Base-by-base conservation (phyloP, 441 rosid species). In the Cnidoscolus chayamansa region DNA sequence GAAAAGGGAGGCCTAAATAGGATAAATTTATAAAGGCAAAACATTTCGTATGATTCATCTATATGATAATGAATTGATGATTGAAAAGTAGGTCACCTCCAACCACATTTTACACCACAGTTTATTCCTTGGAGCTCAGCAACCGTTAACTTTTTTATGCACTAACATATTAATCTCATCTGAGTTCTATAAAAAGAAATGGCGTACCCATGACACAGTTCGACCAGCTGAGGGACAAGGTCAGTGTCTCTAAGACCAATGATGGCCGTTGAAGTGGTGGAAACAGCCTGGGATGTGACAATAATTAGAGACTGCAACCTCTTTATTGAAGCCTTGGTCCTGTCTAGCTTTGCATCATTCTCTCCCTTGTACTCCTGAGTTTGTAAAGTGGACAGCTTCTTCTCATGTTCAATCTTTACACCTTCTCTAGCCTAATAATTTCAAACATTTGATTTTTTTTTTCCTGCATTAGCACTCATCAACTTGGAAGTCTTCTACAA, bases 291-390 rank as follows among this genome's bases (percentile, higher is more conserved):
- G 20, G 98, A 91, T 0, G 97, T 87, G 63, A 94, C 97, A 48
- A 79, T 69, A 65, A 92, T 89, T 16, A 85, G 82, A 63, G 97
- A 84, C 62, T 94, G 97, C 76, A 92, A 77, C 83, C 82, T 87
- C 63, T 76, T 74, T 79, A 94, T 82, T 12, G 97, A 79, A 51
- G 88, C 85, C 84, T 89, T 92, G 8, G 97, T 92, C 83, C 90
- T 94, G 85, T 90, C 94, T 25, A 92, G 71, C 84, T 94, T 94
- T 16, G 81, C 63, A 70, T 86, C 97, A 79, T 86, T 91, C 31
- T 84, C 88, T 32, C 97, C 98, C 78, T 90, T 94, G 84, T 84
- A 84, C 80, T 94, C 98, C 75, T 90, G 97, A 74, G 90, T 90
- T 83, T 94, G 98, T 72, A 94, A 83, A 1, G 85, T 82, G 4